Evolutionary conservation across 148 eudicot species (phyloP).

Genomic region (Simmondsia chinensis): DNA sequence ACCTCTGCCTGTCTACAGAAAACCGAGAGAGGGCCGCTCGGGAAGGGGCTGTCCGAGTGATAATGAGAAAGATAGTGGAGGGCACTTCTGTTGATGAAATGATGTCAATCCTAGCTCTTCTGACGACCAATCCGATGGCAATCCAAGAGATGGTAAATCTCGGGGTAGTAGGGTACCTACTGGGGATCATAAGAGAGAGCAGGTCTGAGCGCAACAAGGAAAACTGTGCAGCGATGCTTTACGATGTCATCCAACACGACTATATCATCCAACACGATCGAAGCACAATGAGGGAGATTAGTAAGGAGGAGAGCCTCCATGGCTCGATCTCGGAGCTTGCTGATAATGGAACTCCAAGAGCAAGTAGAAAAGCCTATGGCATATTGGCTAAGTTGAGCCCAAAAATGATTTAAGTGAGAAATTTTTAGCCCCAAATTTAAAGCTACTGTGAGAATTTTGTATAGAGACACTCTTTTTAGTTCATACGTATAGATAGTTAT

Average conservation of each 20-base stretch:
- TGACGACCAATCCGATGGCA: conserved; percentile 56
- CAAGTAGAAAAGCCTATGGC: conserved; percentile 77
- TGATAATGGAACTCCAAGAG: conserved; percentile 68
- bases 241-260: conserved; percentile 34
- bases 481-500: no score
- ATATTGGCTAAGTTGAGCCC: conserved; percentile 62
- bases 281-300: conserved; percentile 56
- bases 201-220: conserved; percentile 66
- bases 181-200: conserved; percentile 59
- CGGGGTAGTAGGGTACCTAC: conserved; percentile 52
- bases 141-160: conserved; percentile 65
- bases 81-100: conserved; percentile 48
- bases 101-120: conserved; percentile 68
- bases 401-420: no score
- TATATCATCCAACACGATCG: conserved; percentile 61
- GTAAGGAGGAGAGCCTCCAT: conserved; percentile 55
- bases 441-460: no score
- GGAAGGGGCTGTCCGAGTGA: conserved; percentile 33
- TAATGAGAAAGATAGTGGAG: conserved; percentile 28
- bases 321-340: conserved; percentile 65
- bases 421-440: no score
- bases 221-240: conserved; percentile 68
- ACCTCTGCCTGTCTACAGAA: conserved; percentile 28
- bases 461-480: no score
- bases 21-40: conserved; percentile 30